Base-by-base conservation (phyloP, 1,139 yeast genomes). In the Kodamaea plutei region DNA sequence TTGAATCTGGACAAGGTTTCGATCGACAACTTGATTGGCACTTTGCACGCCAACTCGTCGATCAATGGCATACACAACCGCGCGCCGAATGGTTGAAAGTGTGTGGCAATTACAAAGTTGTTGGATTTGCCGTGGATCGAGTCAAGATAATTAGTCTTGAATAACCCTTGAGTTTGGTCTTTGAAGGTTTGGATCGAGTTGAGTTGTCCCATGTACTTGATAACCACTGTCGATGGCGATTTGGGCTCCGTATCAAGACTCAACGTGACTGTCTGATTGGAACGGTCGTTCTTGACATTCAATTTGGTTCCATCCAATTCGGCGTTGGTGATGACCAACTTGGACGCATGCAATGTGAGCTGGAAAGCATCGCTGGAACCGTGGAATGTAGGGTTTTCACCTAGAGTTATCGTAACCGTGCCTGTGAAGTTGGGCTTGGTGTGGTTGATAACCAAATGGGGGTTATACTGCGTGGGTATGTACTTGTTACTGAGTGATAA, bases 11-110 rank as follows among this genome's bases (percentile, higher is more conserved):
- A 40, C n/a, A 51, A 46, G 0, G 82, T 67, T 9, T 53, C 67
- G 10, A 82, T 52, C 2, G 66, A 45, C 22, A 83, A 54, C 34
- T 65, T 49, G 33, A 79, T 65, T 1, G 72, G 65, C 4, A 75
- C 66, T 45, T 79, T 82, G 23, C 59, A 52, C n/a, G 60, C 49
- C 13, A 75, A 64, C 41, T 80, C 87, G 48, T 83, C 89, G 13
- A 82, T 50, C 40, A 79, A 70, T 2, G 91, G 91, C 45, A 77
- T 77, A 9, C 81, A 69, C 30, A 50, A 50, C 43, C 80, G 63
- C 3, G 85, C 80, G 39, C 69, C 78, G 19, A 68, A 65, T 0
- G 91, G 88, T 49, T 81, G 89, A 25, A 76, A 68, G 47, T 83
- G 89, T 2, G 91, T 79, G 0, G 87, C 78, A 24, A 81, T 49